These are phyloP conservation scores for Corylus americana DNA, from an alignment of 306 rosid genomes.

Conservation along the genomic window DNA sequence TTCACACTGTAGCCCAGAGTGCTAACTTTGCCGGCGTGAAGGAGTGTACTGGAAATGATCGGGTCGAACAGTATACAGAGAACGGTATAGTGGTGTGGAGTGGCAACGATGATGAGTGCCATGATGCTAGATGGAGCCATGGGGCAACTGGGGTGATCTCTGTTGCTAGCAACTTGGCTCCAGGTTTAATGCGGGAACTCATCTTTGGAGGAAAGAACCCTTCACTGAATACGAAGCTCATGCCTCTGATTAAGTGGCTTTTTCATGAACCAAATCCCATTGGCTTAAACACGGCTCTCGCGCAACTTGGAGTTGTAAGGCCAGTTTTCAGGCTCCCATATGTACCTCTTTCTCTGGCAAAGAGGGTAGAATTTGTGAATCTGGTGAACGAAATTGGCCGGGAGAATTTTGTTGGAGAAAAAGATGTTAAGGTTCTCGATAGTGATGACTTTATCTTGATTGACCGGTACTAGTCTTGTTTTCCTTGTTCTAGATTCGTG, in stretches of 20 bases:
- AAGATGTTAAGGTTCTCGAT: constrained; percentile 69
- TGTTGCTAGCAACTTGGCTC: constrained; percentile 84
- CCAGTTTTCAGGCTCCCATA: constrained; percentile 94
- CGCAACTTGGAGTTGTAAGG: constrained; percentile 92
- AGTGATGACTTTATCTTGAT: constrained; percentile 63
- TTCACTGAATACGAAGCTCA: constrained; percentile 55
- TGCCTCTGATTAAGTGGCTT: constrained; percentile 84
- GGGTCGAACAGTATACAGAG: constrained; percentile 60
- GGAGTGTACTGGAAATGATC: constrained; percentile 86
- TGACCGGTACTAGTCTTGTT: constrained; percentile 54
- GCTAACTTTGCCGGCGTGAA: constrained; percentile 81
- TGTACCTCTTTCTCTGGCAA: constrained; percentile 76
- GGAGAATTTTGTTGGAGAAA: constrained; percentile 78
- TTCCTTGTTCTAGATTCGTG: constrained; percentile 13
- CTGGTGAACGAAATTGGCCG: constrained; percentile 78
- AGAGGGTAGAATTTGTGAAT: constrained; percentile 70
- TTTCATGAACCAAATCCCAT: constrained; percentile 90
- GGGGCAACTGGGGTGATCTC: constrained; percentile 96
- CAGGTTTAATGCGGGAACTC: constrained; percentile 77
- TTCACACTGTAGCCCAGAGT: constrained; percentile 57
- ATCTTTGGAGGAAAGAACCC: constrained; percentile 72
- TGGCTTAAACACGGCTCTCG: constrained; percentile 87
- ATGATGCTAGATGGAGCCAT: constrained; percentile 85
- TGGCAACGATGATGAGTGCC: constrained; percentile 92
- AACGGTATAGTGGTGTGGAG: constrained; percentile 82